A percentile compares a stretch with the other conserved stretches of the same genome.
Evolutionary conservation across 2,329 filamentous ascomycete species (phyloP).

Genomic region (Huntiella moniliformis): DNA sequence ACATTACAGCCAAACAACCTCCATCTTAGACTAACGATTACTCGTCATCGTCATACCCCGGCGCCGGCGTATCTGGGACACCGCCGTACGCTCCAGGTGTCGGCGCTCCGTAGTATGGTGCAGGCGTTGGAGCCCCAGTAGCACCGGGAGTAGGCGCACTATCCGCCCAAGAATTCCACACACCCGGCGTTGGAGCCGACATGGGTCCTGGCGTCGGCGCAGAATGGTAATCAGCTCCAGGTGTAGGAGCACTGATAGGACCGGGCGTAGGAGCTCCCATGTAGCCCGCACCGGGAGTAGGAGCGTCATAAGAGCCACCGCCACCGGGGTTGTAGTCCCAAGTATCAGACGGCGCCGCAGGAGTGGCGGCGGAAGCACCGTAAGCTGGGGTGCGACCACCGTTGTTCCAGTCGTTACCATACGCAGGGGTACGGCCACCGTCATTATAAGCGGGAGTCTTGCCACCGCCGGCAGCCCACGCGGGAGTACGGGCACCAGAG

Average conservation of each 20-base stretch:
- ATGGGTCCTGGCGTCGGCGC: slow-evolving; percentile 42
- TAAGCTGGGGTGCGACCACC: slow-evolving; percentile 67
- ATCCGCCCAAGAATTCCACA: slow-evolving; percentile 41
- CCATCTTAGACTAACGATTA: slow-evolving; percentile 1
- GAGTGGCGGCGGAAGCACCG: slow-evolving; percentile 38
- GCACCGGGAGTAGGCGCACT: slow-evolving; percentile 47
- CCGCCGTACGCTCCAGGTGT: slow-evolving; percentile 43
- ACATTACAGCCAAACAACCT: background rate
- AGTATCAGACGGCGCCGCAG: slow-evolving; percentile 36
- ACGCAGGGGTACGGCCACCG: slow-evolving; percentile 52
- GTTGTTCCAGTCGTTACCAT: slow-evolving; percentile 42
- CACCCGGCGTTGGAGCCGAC: slow-evolving; percentile 51
- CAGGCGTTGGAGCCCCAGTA: slow-evolving; percentile 48
- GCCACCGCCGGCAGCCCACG: slow-evolving; percentile 53
- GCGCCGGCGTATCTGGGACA: slow-evolving; percentile 41
- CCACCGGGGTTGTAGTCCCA: slow-evolving; percentile 41
- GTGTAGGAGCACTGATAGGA: slow-evolving; percentile 50
- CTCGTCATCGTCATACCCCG: slow-evolving; percentile 31
- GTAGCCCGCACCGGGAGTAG: slow-evolving; percentile 41
- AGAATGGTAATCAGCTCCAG: slow-evolving; percentile 37
- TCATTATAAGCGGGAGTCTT: slow-evolving; percentile 49
- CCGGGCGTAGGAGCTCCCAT: slow-evolving; percentile 41
- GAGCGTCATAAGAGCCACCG: slow-evolving; percentile 45
- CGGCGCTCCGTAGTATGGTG: slow-evolving; percentile 42
- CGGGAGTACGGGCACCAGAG: slow-evolving; percentile 49